These are phyloP conservation scores for Fraxinus excelsior DNA, from an alignment of 257 asterid species.

Conservation along the genomic window DNA sequence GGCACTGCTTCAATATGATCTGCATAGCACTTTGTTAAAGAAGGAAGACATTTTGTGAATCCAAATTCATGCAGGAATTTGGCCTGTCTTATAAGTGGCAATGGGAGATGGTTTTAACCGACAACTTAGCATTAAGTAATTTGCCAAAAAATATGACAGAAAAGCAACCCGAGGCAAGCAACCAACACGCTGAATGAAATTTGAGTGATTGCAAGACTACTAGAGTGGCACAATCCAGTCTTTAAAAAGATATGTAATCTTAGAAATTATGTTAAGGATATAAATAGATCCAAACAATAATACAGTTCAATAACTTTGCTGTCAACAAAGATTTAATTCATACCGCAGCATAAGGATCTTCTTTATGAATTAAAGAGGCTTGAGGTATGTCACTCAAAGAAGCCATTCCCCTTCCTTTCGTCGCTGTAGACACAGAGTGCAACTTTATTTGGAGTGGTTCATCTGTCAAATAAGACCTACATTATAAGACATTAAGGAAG, in stretches of 20 bases:
- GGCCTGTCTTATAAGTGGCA: background rate
- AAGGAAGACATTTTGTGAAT: slow-evolving; percentile 23
- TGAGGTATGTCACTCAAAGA: slow-evolving; percentile 53
- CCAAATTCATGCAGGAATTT: slow-evolving; percentile 10
- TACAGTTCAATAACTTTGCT: slow-evolving; percentile 10
- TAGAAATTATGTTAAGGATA: slow-evolving; percentile 1
- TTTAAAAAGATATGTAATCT: background rate
- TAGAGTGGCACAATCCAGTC: background rate
- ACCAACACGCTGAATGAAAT: background rate
- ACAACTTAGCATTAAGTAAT: background rate
- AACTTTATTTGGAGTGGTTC: slow-evolving; percentile 50
- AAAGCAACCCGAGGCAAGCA: slow-evolving; percentile 2
- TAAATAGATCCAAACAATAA: background rate
- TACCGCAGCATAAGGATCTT: slow-evolving; percentile 96
- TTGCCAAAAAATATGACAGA: background rate
- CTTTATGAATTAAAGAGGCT: slow-evolving; percentile 77
- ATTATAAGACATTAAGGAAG: slow-evolving; percentile 49
- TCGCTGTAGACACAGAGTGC: slow-evolving; percentile 44
- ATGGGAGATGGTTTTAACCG: background rate
- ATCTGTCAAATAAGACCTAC: slow-evolving; percentile 87
- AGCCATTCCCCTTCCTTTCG: slow-evolving; percentile 84
- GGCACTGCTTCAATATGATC: slow-evolving; percentile 81
- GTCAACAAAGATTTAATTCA: slow-evolving; percentile 15
- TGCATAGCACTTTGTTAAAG: slow-evolving; percentile 44
- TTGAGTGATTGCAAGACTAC: background rate